Evolutionary conservation across 192 early-diverging fungal species (phyloP), one percentile per base, ranked within the genome.

Genomic region (Helicostylum pulchrum): DNA sequence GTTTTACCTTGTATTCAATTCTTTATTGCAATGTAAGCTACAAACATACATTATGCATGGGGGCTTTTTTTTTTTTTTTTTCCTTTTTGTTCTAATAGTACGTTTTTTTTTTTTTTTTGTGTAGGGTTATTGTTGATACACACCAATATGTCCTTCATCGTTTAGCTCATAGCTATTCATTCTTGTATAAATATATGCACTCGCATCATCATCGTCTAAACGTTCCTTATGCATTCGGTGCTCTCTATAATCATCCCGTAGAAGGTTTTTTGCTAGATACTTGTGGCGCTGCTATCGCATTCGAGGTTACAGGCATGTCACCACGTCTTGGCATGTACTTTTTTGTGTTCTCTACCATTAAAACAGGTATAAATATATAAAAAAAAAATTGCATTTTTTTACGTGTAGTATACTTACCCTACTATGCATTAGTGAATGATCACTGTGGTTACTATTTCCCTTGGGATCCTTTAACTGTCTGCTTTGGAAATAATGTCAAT

Each of bases 211-310:
- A 92, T 65, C 85, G 86, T 50, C 77, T 92, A 10, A 88, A 90
- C 57, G 87, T 83, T 11, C 85, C 87, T 19, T 92, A 87, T 68
- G 88, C 90, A 2, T 92, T 85, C 79, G 90, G 89, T 19, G 90
- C 90, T 11, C 79, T 92, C n/a, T 92, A 92, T 78, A 92, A 92
- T 73, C 90, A 92, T 64, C 89, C 89, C 0, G 57, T 92, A 46
- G 90, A 92, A 67, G 89, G 89, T 1, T 87, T 92, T 53, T 46
- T 89, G 47, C 76, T 92, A 76, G 90, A 92, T 75, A 85, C 85
- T 19, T 67, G 89, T 17, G 90, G 90, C 20, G 79, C 83, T 46
- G 80, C 71, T 7, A 43, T 92, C 7, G 83, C 90, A 6, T 85
- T 84, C 46, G 73, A 87, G 21, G 34, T 91, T 43, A 78, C 84